Base-by-base conservation (phyloP, 2,329 filamentous ascomycete genomes). In the Xylariaceae sp. region DNA sequence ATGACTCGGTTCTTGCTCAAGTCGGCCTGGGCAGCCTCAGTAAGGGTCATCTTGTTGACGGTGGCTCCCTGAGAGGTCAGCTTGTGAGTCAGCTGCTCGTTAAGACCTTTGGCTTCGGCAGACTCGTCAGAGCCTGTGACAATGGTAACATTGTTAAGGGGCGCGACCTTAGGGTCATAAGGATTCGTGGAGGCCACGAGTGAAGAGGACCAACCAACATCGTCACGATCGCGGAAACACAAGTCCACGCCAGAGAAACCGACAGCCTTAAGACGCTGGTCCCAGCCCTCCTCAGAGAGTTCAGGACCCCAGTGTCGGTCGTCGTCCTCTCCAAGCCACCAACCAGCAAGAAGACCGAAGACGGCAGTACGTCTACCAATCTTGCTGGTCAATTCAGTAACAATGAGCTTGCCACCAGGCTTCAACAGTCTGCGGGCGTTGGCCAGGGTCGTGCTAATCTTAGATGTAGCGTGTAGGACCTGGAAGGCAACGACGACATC, bases 401-500 rank as follows among this genome's bases (percentile, higher is more conserved):
- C 60, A 8, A 72, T 67, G 1, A 73, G 67, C 52, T 69, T 68
- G 5, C 71, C 71, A 15, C 71, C 71, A 6, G 71, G 72, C 50
- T 66, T 68, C 2, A 74, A 58, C 0, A 74, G 65, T 47, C 63
- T 62, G n/a, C 61, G 64, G 13, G 65, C 66, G 37, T 71, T 70
- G 2, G 59, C 61, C 13, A 73, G 49, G 13, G 70, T 68, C 1
- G 60, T 65, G 13, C 63, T 64, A 15, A 72, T 66, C 30, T 68
- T 66, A 11, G 65, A 66, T 7, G 71, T 70, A 50, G 69, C 69
- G 56, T 71, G 70, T 10, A 73, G 64, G 11, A 72, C 71, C 51
- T 71, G 70, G 57, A 69, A 69, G n/a, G 70, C 69, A 15, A 73
- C 64, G 6, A 73, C 67, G 3, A 72, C 64, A 58, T 72, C 71